Conservation (phyloP, 2,329 filamentous ascomycete species). For the Colletotrichum sp. region DNA sequence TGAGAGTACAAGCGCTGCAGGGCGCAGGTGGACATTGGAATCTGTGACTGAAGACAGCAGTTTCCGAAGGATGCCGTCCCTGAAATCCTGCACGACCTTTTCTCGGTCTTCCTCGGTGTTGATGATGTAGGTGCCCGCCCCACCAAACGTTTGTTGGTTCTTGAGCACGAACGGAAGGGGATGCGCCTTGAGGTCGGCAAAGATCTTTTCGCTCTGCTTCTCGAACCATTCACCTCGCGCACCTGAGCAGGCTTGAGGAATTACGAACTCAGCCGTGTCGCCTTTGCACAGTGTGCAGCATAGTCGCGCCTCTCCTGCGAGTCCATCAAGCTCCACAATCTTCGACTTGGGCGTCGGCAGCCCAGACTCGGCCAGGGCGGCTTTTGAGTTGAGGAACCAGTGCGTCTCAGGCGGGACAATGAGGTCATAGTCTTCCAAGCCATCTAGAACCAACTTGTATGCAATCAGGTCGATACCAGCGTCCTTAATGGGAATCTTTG, state of each 20-base stretch:
- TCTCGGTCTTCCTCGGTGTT: slow-evolving; percentile 28
- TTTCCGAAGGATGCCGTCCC: slow-evolving; percentile 30
- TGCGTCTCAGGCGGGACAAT: slow-evolving; percentile 33
- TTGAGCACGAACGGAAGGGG: slow-evolving; percentile 40
- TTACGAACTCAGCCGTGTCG: slow-evolving; percentile 21
- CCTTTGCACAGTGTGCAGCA: slow-evolving; percentile 30
- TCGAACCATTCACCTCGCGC: slow-evolving; percentile 31
- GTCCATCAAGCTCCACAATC: slow-evolving; percentile 28
- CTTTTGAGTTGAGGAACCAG: slow-evolving; percentile 41
- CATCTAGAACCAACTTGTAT: slow-evolving; percentile 33
- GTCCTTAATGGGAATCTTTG: slow-evolving; percentile 27
- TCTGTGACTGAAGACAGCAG: slow-evolving; percentile 33
- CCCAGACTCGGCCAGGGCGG: slow-evolving; percentile 34
- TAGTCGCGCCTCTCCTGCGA: slow-evolving; percentile 4
- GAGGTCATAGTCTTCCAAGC: slow-evolving; percentile 30
- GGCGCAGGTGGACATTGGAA: slow-evolving; percentile 33
- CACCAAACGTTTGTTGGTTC: slow-evolving; percentile 40
- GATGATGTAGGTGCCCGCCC: slow-evolving; percentile 39
- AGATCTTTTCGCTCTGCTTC: slow-evolving; percentile 28
- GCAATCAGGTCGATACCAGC: slow-evolving; percentile 31
- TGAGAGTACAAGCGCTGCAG: slow-evolving; percentile 34
- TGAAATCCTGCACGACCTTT: slow-evolving; percentile 26
- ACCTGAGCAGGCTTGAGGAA: slow-evolving; percentile 31
- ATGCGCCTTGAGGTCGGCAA: slow-evolving; percentile 25
- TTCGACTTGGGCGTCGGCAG: slow-evolving; percentile 34